Evolutionary conservation across 352 stramenopile genomes (phyloP).

Genomic region (Peronospora tabacina): DNA sequence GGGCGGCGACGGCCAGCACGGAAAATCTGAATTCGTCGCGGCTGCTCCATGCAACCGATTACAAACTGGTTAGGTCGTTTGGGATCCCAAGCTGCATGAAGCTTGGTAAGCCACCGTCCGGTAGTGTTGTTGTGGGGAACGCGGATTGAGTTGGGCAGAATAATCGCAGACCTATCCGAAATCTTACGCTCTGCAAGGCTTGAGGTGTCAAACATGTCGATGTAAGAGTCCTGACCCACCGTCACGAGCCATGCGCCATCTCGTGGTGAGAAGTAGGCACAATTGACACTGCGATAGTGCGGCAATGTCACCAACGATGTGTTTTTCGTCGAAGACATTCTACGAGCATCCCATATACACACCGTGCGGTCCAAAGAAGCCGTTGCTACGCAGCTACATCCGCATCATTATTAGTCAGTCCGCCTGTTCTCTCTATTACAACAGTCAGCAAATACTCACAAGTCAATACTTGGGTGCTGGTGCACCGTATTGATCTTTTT

Average conservation of each 20-base stretch:
- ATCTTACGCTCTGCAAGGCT: slow-evolving; percentile 25
- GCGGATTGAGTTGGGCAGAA: slow-evolving; percentile 32
- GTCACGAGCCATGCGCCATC: slow-evolving; percentile 64
- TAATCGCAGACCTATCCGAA: slow-evolving; percentile 29
- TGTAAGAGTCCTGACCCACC: slow-evolving; percentile 74
- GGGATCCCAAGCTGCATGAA: slow-evolving; percentile 74
- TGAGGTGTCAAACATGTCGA: slow-evolving; percentile 63
- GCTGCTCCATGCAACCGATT: slow-evolving; percentile 76
- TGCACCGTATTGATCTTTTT: slow-evolving; percentile 87
- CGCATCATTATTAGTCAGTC: slow-evolving; percentile 4
- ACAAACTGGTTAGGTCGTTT: slow-evolving; percentile 70
- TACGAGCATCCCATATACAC: slow-evolving; percentile 72
- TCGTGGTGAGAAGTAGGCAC: slow-evolving; percentile 73
- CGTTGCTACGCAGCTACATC: slow-evolving; percentile 57
- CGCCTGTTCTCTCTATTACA: background rate
- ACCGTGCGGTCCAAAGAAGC: slow-evolving; percentile 76
- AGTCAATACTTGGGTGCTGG: slow-evolving; percentile 47
- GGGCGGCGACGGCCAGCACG: slow-evolving; percentile 51
- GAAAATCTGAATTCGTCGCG: slow-evolving; percentile 79
- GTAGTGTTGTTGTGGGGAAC: slow-evolving; percentile 79
- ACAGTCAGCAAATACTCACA: slow-evolving; percentile 36
- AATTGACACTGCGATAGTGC: slow-evolving; percentile 78
- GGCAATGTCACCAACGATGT: slow-evolving; percentile 48
- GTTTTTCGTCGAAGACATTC: slow-evolving; percentile 37
- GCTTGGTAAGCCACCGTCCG: slow-evolving; percentile 82